phyloP scores from a whole-genome alignment of 805 yeast species.

The Kluyveromyces wickerhamii region DNA sequence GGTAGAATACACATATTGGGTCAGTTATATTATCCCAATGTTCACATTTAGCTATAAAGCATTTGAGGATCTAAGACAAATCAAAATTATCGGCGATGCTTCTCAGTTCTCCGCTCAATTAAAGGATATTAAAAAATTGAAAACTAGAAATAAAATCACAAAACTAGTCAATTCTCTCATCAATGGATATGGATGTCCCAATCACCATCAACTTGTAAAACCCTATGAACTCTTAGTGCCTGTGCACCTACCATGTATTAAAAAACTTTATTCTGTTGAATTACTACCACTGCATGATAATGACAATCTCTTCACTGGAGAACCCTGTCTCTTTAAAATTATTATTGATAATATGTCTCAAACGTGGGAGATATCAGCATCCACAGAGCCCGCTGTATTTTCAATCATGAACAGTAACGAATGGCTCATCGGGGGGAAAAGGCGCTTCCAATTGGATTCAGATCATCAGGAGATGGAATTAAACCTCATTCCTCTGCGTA shows the following conservation, averaged over 20 bases:
- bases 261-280: constrained; percentile 18
- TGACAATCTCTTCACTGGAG: constrained; percentile 14
- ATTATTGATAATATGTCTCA: constrained; percentile 13
- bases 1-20: constrained; percentile 15
- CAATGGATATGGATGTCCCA: no score
- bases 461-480: constrained; percentile 31
- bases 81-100: constrained; percentile 3
- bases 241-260: constrained; percentile 21
- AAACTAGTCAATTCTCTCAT: no score
- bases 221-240: constrained; percentile 19
- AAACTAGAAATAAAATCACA: no score
- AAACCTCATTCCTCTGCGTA: constrained; percentile 61
- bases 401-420: constrained; percentile 49
- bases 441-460: constrained; percentile 42
- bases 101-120: neutral
- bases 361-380: constrained; percentile 14
- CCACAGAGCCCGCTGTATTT: constrained; percentile 31
- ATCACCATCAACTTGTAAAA: no score
- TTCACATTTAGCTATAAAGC: constrained; percentile 19
- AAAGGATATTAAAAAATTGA: constrained; percentile 4
- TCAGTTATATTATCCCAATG: constrained; percentile 13
- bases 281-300: constrained; percentile 6
- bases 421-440: constrained; percentile 78
- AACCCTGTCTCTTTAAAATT: constrained; percentile 14
- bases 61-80: constrained; percentile 11